Percentiles rank a stretch among this genome's conserved stretches.
Conservation (phyloP, 2,329 filamentous ascomycete species). For the Anisogramma anomala region DNA sequence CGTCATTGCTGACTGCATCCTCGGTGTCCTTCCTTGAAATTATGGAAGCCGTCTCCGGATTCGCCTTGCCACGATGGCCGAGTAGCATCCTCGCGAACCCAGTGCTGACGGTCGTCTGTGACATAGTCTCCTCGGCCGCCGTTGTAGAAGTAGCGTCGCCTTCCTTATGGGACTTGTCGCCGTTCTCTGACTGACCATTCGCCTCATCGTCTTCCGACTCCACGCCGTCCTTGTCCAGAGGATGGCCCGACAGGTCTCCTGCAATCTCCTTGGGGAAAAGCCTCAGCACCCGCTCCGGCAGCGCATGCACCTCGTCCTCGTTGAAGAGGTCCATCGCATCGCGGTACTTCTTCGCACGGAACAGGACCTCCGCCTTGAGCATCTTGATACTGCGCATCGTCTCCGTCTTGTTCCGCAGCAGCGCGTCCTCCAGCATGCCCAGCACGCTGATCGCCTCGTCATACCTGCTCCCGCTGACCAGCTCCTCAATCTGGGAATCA, state of each 20-base stretch:
- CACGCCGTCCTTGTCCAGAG: slow-evolving; percentile 25
- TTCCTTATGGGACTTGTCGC: slow-evolving; percentile 21
- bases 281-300: slow-evolving; percentile 76
- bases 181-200: slow-evolving; percentile 20
- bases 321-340: slow-evolving; percentile 82
- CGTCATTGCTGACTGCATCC: slow-evolving; percentile 44
- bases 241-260: slow-evolving; percentile 57
- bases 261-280: slow-evolving; percentile 77
- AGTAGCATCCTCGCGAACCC: slow-evolving; percentile 46
- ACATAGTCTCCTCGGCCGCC: slow-evolving; percentile 21
- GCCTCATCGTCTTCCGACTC: slow-evolving; percentile 21
- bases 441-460: slow-evolving; percentile 90
- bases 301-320: slow-evolving; percentile 72
- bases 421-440: slow-evolving; percentile 80
- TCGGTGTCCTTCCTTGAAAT: slow-evolving; percentile 44
- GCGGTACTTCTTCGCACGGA: slow-evolving; percentile 70
- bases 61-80: slow-evolving; percentile 31
- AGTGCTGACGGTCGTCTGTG: slow-evolving; percentile 25
- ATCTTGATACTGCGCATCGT: slow-evolving; percentile 80
- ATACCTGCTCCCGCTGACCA: slow-evolving; percentile 61
- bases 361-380: slow-evolving; percentile 76
- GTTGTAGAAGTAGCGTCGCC: slow-evolving; percentile 17
- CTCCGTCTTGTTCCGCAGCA: slow-evolving; percentile 71
- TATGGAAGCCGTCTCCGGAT: slow-evolving; percentile 47
- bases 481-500: slow-evolving; percentile 73